A percentile compares a stretch with the other conserved stretches of the same genome.
Evolutionary conservation across 2,329 filamentous ascomycete species (phyloP).

Genomic region (Colletotrichum magnum): DNA sequence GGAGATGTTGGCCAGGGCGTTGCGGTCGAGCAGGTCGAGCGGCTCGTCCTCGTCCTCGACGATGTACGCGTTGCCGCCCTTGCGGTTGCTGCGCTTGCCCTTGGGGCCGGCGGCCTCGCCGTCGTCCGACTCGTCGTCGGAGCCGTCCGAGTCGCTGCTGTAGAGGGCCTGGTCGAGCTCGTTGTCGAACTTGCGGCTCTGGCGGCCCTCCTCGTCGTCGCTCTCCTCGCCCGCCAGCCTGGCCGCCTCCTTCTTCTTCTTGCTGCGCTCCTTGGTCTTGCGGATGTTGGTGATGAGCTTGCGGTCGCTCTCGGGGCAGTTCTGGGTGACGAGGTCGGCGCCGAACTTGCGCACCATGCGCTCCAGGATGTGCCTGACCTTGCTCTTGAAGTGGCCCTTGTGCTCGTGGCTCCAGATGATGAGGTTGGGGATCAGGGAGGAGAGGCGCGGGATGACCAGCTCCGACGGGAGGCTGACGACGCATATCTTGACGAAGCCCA

Average conservation of each 20-base stretch:
- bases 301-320: conserved; percentile 87
- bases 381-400: conserved; percentile 95
- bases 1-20: conserved; percentile 92
- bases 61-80: conserved; percentile 84
- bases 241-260: conserved; percentile 85
- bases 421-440: conserved; percentile 86
- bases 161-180: conserved; percentile 98
- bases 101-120: conserved; percentile 56
- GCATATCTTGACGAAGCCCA: conserved; percentile 97
- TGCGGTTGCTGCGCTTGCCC: conserved; percentile 66
- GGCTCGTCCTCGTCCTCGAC: conserved; percentile 96
- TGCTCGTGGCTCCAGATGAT: conserved; percentile 98
- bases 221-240: conserved; percentile 71
- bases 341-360: conserved; percentile 94
- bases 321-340: conserved; percentile 81
- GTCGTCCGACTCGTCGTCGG: conserved; percentile 74
- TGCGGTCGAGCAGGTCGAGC: conserved; percentile 90
- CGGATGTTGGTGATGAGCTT: conserved; percentile 96
- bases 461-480: conserved; percentile 87
- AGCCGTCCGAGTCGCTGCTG: conserved; percentile 77
- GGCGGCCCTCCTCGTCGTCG: conserved; percentile 67
- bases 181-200: conserved; percentile 81
- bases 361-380: conserved; percentile 98
- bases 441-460: conserved; percentile 83
- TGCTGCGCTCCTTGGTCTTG: conserved; percentile 92